Evolutionary conservation across 169 alveolate species (phyloP).

Genomic region (Eimeria falciformis): DNA sequence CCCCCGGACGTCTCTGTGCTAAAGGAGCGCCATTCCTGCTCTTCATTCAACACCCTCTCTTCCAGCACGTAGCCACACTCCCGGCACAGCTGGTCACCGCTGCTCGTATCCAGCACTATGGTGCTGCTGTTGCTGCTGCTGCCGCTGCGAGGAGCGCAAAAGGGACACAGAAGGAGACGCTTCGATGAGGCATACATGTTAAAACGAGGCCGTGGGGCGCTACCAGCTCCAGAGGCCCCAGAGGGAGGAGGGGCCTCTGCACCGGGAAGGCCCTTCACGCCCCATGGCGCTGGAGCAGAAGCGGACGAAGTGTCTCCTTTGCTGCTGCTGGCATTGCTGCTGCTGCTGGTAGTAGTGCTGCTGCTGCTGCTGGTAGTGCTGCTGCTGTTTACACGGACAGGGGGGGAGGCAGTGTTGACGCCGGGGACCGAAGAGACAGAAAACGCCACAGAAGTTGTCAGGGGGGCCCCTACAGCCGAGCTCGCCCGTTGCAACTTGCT

Average conservation of each 20-base stretch:
- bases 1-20: slow-evolving; percentile 80
- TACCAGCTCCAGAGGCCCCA: background rate
- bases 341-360: background rate
- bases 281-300: background rate
- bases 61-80: slow-evolving; percentile 91
- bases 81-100: slow-evolving; percentile 91
- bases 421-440: background rate
- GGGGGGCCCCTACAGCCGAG: background rate
- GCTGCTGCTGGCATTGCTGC: background rate
- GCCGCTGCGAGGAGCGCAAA: slow-evolving; percentile 15
- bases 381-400: background rate
- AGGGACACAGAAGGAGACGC: slow-evolving; percentile 28
- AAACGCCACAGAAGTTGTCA: background rate
- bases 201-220: slow-evolving; percentile 33
- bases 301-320: background rate
- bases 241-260: background rate
- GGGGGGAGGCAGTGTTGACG: background rate
- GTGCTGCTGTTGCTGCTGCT: slow-evolving; percentile 47
- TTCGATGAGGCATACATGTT: slow-evolving; percentile 20
- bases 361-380: background rate
- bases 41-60: slow-evolving; percentile 87
- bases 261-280: background rate
- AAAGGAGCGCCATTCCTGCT: slow-evolving; percentile 94
- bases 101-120: slow-evolving; percentile 64
- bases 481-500: background rate